Conservation (phyloP, 2,329 filamentous ascomycete species). For the Esteya vermicola region DNA sequence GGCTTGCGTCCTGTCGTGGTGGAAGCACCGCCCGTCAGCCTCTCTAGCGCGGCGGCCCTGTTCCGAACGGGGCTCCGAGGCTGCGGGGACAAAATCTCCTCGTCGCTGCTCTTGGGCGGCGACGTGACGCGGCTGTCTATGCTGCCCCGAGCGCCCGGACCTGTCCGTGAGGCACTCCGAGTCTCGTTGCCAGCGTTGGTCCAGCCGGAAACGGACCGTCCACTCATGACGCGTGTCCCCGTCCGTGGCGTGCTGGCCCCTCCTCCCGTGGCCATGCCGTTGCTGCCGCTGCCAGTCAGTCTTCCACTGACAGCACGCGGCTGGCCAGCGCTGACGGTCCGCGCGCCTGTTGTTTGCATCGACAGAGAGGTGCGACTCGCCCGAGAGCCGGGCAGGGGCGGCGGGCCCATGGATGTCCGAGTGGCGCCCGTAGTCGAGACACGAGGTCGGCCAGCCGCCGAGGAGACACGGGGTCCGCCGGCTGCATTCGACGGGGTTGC, state of each 20-base stretch:
- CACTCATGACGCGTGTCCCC: too few species aligned
- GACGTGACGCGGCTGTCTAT: conserved; percentile 20
- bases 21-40: conserved; percentile 25
- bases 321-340: conserved; percentile 2
- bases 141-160: conserved; percentile 19
- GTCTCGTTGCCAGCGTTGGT: conserved; percentile 29
- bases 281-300: conserved; percentile 9
- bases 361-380: conserved; percentile 27
- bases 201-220: conserved; percentile 23
- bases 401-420: conserved; percentile 55
- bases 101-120: conserved; percentile 31
- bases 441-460: conserved; percentile 25
- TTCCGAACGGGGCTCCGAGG: conserved; percentile 34
- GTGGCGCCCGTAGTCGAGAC: conserved; percentile 33
- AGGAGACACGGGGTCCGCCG: too few species aligned
- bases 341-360: conserved; percentile 6
- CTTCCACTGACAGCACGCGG: conserved; percentile 7
- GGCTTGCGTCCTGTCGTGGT: not conserved
- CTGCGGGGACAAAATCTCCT: conserved; percentile 33
- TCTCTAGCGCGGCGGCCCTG: conserved; percentile 37
- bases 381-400: conserved; percentile 32
- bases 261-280: conserved; percentile 17
- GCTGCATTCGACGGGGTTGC: conserved; percentile 46
- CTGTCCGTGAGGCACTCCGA: conserved; percentile 13
- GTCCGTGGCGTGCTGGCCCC: too few species aligned